Evolutionary conservation across 495 filamentous ascomycete genomes (phyloP).

Genomic region (Aspergillus sclerotiicarbonarius): DNA sequence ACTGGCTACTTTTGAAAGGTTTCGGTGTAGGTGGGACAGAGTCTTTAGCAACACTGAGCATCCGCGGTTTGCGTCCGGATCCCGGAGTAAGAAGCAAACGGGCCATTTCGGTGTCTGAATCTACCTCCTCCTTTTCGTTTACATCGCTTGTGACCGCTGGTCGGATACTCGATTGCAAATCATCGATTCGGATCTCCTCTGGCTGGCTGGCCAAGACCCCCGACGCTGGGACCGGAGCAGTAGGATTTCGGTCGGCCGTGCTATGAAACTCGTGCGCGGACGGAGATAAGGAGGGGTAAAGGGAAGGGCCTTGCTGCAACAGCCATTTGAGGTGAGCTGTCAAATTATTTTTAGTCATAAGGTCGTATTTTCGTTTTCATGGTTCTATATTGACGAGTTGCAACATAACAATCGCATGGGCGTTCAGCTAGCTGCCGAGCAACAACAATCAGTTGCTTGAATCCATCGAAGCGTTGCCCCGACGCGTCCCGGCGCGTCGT

Average conservation of each 20-base stretch:
- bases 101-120: slow-evolving; percentile 52
- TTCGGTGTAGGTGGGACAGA: slow-evolving; percentile 17
- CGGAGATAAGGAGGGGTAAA: slow-evolving; percentile 33
- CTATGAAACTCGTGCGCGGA: slow-evolving; percentile 23
- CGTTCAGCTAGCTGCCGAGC: slow-evolving; percentile 16
- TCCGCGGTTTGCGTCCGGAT: slow-evolving; percentile 50
- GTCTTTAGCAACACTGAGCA: slow-evolving; percentile 38
- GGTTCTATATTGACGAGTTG: slow-evolving; percentile 15
- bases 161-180: slow-evolving; percentile 9
- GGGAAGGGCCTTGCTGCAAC: slow-evolving; percentile 39
- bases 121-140: slow-evolving; percentile 26
- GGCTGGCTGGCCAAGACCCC: slow-evolving; percentile 7
- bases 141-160: background rate
- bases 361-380: slow-evolving; percentile 34
- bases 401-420: slow-evolving; percentile 10
- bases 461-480: background rate
- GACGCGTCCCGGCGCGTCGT: slow-evolving; percentile 24
- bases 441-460: slow-evolving; percentile 6
- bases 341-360: slow-evolving; percentile 56
- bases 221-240: slow-evolving; percentile 1
- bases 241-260: slow-evolving; percentile 7
- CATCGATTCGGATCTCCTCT: slow-evolving; percentile 8
- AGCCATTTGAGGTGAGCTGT: slow-evolving; percentile 51
- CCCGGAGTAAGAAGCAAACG: slow-evolving; percentile 51
- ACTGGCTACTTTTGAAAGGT: slow-evolving; percentile 9